Evolutionary conservation across 257 asterid species (phyloP).

Genomic region (Eustoma russellianum): DNA sequence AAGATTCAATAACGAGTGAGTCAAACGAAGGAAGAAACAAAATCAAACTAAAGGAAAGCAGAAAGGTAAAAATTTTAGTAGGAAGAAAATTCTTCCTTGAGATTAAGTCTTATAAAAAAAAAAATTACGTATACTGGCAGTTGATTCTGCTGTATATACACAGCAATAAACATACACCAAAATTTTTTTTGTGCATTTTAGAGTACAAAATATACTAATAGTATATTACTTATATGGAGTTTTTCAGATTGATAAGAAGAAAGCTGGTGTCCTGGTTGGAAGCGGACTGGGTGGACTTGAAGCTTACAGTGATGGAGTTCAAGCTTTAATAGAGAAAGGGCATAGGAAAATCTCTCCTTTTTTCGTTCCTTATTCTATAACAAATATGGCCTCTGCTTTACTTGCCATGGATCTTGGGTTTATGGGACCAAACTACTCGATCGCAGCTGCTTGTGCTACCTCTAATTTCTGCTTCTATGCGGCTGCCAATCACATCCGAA

Average conservation of each 20-base stretch:
- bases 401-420: constrained; percentile 55
- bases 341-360: constrained; percentile 71
- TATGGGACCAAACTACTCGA: constrained; percentile 86
- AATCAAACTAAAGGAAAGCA: too few species aligned
- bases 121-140: too few species aligned
- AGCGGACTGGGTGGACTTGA: constrained; percentile 90
- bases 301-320: constrained; percentile 69
- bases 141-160: too few species aligned
- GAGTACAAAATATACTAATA: constrained; percentile 1
- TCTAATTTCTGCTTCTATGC: constrained; percentile 76
- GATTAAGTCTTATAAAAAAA: too few species aligned
- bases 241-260: constrained; percentile 61
- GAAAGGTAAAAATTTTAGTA: too few species aligned
- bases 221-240: constrained; percentile 1
- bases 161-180: too few species aligned
- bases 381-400: constrained; percentile 87
- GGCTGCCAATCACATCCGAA: constrained; percentile 82
- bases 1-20: too few species aligned
- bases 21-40: too few species aligned
- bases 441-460: constrained; percentile 93
- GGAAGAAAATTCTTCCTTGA: too few species aligned
- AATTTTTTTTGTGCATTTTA: too few species aligned
- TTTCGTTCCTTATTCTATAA: constrained; percentile 76
- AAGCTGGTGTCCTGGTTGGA: constrained; percentile 79
- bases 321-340: constrained; percentile 71